Evolutionary conservation across 1,139 yeast genomes (phyloP).

Genomic region (Debaryomyces robertsiae): DNA sequence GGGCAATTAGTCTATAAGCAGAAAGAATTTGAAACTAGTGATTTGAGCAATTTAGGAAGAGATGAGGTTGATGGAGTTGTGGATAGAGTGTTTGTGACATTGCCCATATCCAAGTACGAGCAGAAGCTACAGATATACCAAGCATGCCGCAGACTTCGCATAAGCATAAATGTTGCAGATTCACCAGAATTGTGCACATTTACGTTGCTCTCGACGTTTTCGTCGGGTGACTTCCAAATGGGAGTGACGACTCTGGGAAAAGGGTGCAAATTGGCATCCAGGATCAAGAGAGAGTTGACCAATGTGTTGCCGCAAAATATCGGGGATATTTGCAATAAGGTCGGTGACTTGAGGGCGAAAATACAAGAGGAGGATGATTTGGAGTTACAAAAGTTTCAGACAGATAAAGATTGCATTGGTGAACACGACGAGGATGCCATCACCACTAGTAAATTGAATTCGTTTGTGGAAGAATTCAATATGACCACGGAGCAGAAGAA

Average conservation of each 20-base stretch:
- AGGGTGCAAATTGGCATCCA: slow-evolving; percentile 84
- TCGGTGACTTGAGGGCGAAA: slow-evolving; percentile 63
- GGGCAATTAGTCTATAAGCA: slow-evolving; percentile 33
- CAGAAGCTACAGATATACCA: slow-evolving; percentile 44
- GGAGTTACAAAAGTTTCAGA: slow-evolving; percentile 22
- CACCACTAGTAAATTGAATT: slow-evolving; percentile 59
- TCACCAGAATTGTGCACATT: slow-evolving; percentile 73
- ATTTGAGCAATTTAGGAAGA: slow-evolving; percentile 61
- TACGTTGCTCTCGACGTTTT: slow-evolving; percentile 70
- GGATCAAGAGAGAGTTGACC: slow-evolving; percentile 75
- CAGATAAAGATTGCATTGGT: slow-evolving; percentile 42
- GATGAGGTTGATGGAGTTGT: slow-evolving; percentile 61
- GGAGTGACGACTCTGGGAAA: slow-evolving; percentile 88
- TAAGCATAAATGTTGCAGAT: slow-evolving; percentile 82
- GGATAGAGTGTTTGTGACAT: slow-evolving; percentile 72
- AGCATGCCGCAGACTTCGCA: slow-evolving; percentile 60
- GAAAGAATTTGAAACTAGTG: slow-evolving; percentile 34
- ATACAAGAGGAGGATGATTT: slow-evolving; percentile 57
- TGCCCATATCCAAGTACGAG: slow-evolving; percentile 29
- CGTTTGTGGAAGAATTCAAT: slow-evolving; percentile 61
- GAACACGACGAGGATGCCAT: slow-evolving; percentile 73
- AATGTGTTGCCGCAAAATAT: slow-evolving; percentile 68
- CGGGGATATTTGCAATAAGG: slow-evolving; percentile 64
- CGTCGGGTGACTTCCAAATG: slow-evolving; percentile 74
- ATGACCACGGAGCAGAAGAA: slow-evolving; percentile 56